Percentiles rank a stretch among this genome's conserved stretches.
phyloP scores from a whole-genome alignment of 2,329 filamentous ascomycete genomes.

The Mollisia scopiformis region DNA sequence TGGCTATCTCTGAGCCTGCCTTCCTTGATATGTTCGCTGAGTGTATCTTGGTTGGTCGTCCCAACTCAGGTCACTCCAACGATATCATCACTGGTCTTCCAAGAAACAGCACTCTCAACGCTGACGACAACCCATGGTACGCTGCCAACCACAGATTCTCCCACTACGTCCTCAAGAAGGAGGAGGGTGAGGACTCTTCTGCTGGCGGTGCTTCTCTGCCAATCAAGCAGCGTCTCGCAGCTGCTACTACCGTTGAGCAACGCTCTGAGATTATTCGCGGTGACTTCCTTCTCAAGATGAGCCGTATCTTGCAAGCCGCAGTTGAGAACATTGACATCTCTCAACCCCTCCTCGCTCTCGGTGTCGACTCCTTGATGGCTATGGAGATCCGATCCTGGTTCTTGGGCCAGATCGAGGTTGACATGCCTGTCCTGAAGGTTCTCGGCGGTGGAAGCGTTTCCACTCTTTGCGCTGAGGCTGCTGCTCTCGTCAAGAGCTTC shows the following conservation, averaged over 20 bases:
- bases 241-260: constrained; percentile 2
- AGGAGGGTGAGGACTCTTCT: constrained; percentile 11
- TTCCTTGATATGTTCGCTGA: constrained; percentile 20
- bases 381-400: constrained; percentile 4
- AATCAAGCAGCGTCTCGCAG: constrained; percentile 14
- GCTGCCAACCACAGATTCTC: constrained; percentile 18
- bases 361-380: constrained; percentile 3
- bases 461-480: constrained; percentile 13
- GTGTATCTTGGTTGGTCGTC: constrained; percentile 13
- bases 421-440: constrained; percentile 2
- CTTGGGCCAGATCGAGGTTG: constrained; percentile 3
- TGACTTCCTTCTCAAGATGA: constrained; percentile 8
- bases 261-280: constrained; percentile 12
- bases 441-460: not conserved
- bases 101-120: constrained; percentile 13
- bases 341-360: not conserved
- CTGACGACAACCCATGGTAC: constrained; percentile 16
- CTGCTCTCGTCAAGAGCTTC: constrained; percentile 11
- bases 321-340: constrained; percentile 1
- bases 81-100: constrained; percentile 16
- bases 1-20: constrained; percentile 17
- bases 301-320: not conserved
- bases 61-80: constrained; percentile 12
- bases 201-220: constrained; percentile 11
- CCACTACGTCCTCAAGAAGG: constrained; percentile 14